Conservation (phyloP, 306 rosid genomes). For the Carpinus fangiana region DNA sequence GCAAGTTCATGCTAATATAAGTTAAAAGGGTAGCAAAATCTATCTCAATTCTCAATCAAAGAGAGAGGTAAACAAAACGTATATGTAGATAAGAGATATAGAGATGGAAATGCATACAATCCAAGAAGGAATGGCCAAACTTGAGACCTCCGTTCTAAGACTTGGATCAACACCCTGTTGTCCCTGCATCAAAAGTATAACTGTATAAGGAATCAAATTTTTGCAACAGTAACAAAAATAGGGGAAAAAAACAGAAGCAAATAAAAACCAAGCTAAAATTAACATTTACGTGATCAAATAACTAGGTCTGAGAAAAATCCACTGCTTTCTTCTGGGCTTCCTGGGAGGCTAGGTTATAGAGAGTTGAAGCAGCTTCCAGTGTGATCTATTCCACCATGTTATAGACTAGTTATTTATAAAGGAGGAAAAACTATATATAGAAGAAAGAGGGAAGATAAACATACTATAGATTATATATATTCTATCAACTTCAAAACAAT, state of each 20-base stretch:
- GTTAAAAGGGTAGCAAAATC: no score
- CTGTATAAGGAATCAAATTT: background rate
- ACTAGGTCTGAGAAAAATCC: background rate
- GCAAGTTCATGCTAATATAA: no score
- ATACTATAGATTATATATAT: no score
- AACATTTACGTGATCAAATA: slow-evolving; percentile 10
- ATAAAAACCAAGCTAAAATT: slow-evolving; percentile 3
- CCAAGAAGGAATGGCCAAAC: slow-evolving; percentile 99
- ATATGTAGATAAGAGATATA: background rate
- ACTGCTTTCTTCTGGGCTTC: no score
- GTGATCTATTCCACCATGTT: no score
- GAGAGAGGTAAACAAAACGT: background rate
- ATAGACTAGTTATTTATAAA: no score
- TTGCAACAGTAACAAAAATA: background rate
- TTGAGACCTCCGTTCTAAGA: slow-evolving; percentile 87
- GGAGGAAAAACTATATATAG: no score
- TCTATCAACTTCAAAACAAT: no score
- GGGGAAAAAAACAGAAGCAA: slow-evolving; percentile 29
- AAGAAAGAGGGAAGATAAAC: no score
- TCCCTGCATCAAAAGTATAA: slow-evolving; percentile 78
- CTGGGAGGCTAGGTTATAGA: no score
- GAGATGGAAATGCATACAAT: slow-evolving; percentile 65
- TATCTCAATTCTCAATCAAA: background rate
- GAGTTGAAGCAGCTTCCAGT: no score
- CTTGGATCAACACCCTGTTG: slow-evolving; percentile 89